These are phyloP conservation scores for Ilex paraguariensis DNA, from an alignment of 305 asterid genomes.

Conservation along the genomic window DNA sequence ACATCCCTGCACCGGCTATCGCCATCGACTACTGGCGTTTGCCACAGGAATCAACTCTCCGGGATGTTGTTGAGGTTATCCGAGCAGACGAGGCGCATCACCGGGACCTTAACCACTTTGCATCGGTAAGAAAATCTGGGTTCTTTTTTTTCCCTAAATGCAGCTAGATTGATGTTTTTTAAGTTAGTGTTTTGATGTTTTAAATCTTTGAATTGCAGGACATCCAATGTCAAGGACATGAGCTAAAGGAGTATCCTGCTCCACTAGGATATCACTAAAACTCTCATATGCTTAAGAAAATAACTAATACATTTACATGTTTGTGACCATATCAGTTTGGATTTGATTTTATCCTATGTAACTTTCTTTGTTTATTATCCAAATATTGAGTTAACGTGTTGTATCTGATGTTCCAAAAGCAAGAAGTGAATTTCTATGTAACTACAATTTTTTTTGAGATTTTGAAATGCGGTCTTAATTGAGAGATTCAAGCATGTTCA, in stretches of 20 bases:
- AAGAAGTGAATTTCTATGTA: too few species aligned
- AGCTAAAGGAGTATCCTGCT: conserved; percentile 52
- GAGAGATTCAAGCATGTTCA: too few species aligned
- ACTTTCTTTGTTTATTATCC: too few species aligned
- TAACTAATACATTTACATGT: too few species aligned
- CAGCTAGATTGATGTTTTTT: too few species aligned
- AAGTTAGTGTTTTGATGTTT: background rate
- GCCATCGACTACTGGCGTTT: conserved; percentile 68
- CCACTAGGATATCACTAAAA: conserved; percentile 46
- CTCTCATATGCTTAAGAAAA: background rate
- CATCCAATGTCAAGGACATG: conserved; percentile 48
- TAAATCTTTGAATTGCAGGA: conserved; percentile 29
- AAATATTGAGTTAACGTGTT: too few species aligned
- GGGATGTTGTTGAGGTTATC: conserved; percentile 55
- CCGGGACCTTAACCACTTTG: conserved; percentile 67
- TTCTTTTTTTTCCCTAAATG: background rate
- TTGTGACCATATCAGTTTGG: too few species aligned
- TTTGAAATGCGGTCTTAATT: too few species aligned
- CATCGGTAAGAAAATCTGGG: conserved; percentile 33
- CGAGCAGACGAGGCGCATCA: conserved; percentile 79
- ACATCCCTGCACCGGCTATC: conserved; percentile 50
- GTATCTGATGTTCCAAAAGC: too few species aligned
- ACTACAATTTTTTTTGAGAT: too few species aligned
- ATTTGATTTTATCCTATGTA: too few species aligned
- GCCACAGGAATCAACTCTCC: conserved; percentile 42